Conservation (phyloP, 495 filamentous ascomycete genomes). For the Coniosporium apollinis region DNA sequence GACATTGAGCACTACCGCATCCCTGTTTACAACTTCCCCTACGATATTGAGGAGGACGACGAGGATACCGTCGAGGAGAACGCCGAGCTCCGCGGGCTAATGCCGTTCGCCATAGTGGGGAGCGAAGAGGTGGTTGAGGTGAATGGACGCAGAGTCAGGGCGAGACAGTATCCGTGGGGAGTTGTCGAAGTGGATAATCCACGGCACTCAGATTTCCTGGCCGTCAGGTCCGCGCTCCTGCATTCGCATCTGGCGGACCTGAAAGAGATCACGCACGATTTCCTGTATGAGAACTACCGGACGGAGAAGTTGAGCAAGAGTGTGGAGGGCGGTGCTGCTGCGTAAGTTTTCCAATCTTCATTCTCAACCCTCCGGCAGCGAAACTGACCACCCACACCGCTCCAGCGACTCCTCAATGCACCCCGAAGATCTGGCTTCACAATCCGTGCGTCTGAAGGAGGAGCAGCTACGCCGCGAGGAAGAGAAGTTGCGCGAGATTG, state of each 20-base stretch:
- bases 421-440: constrained; percentile 88
- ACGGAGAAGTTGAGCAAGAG: constrained; percentile 99
- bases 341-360: constrained; percentile 41
- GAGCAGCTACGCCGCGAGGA: constrained; percentile 97
- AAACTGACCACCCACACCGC: constrained; percentile 21
- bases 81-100: constrained; percentile 84
- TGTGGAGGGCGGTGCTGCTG: constrained; percentile 73
- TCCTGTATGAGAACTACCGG: constrained; percentile 99
- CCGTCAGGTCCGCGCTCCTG: constrained; percentile 86
- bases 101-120: constrained; percentile 98
- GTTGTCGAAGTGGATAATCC: constrained; percentile 98
- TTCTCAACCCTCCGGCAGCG: neutral
- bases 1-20: constrained; percentile 99
- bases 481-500: constrained; percentile 98
- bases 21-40: constrained; percentile 99
- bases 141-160: constrained; percentile 74
- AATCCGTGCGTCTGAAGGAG: constrained; percentile 96
- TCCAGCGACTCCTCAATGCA: constrained; percentile 72
- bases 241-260: constrained; percentile 95
- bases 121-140: constrained; percentile 93
- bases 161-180: constrained; percentile 97
- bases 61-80: constrained; percentile 99
- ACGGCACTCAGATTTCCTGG: constrained; percentile 94
- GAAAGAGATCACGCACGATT: constrained; percentile 99
- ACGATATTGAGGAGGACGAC: constrained; percentile 98